Percentiles rank a stretch among this genome's conserved stretches.
phyloP scores from a whole-genome alignment of 1,139 yeast genomes.

The Yamadazyma dushanensis region DNA sequence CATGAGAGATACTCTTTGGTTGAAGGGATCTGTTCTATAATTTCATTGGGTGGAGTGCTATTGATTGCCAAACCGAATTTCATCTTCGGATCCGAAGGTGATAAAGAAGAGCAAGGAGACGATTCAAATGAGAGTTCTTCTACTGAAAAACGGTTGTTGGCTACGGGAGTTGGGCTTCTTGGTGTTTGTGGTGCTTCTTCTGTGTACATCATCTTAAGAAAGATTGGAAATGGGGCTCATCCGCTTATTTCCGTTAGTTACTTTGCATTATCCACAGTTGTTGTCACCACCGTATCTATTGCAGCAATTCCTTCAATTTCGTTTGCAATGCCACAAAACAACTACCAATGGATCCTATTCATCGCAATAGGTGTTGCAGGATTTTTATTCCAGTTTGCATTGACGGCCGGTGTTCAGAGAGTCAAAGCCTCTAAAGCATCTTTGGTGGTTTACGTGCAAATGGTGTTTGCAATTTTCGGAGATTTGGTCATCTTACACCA shows the following conservation, averaged over 20 bases:
- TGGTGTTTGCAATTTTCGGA: conserved; percentile 79
- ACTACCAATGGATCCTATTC: conserved; percentile 65
- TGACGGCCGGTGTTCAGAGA: conserved; percentile 82
- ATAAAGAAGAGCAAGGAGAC: conserved; percentile 30
- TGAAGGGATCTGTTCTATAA: conserved; percentile 68
- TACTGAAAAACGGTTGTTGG: conserved; percentile 47
- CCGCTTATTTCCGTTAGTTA: conserved; percentile 78
- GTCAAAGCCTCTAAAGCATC: conserved; percentile 80
- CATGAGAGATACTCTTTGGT: conserved; percentile 65
- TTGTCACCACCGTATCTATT: conserved; percentile 59
- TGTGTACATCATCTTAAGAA: conserved; percentile 71
- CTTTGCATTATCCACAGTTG: conserved; percentile 61
- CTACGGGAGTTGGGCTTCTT: conserved; percentile 62
- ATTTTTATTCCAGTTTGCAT: conserved; percentile 73
- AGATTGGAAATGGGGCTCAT: conserved; percentile 76
- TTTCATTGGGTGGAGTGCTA: conserved; percentile 74
- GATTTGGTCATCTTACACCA: conserved; percentile 73
- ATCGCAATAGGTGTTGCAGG: conserved; percentile 70
- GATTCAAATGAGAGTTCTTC: conserved; percentile 41
- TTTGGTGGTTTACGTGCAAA: conserved; percentile 70
- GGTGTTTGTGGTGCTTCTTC: conserved; percentile 73
- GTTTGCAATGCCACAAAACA: conserved; percentile 60
- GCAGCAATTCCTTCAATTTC: conserved; percentile 55
- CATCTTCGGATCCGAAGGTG: conserved; percentile 51
- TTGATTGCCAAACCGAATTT: conserved; percentile 83